Base-by-base conservation (phyloP, 345 rosid species). In the Acer yangbiense region DNA sequence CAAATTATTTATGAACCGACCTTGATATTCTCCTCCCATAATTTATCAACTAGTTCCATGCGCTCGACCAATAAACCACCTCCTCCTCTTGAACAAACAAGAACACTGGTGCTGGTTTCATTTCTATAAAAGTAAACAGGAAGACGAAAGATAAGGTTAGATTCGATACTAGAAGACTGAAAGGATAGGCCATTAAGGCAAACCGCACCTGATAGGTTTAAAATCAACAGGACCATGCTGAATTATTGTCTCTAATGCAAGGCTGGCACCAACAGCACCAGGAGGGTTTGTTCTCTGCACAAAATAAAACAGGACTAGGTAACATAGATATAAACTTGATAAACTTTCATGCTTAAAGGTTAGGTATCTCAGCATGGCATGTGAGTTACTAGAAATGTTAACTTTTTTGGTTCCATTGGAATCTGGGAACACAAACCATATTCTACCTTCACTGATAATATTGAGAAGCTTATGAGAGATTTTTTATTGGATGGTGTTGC, bases 21-120 rank as follows among this genome's bases (percentile, higher is more conserved):
- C 98, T 90, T 95, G 75, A 95, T 92, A 80, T 89, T 89, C 80
- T 86, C 90, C 73, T 89, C 87, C 99, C 99, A 95, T 27, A 95
- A 85, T 81, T 93, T 93, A 58, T 96, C 89, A 81, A 84, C 96
- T 76, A 95, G 92, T 77, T 89, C 93, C 98, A 95, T 95, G 68
- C 99, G 97, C 82, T 95, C 93, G 72, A 83, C 83, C 86, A 95
- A 86, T 82, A 95, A 86, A 76, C 99, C 98, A 7, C 99, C 99
- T 3, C 99, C 99, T 78, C 99, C 99, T 85, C 88, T 92, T 80
- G 99, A 95, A 86, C 99, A 95, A 78, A 95, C 93, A 75, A 95
- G 99, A 71, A 95, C 81, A 67, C 76, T 86, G 74, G 87, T 83
- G 66, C 86, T 74, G 72, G 85, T 65, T 83, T 92, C 97, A 85